phyloP scores from a whole-genome alignment of 2,329 filamentous ascomycete genomes.

The Ophiostoma populinum region DNA sequence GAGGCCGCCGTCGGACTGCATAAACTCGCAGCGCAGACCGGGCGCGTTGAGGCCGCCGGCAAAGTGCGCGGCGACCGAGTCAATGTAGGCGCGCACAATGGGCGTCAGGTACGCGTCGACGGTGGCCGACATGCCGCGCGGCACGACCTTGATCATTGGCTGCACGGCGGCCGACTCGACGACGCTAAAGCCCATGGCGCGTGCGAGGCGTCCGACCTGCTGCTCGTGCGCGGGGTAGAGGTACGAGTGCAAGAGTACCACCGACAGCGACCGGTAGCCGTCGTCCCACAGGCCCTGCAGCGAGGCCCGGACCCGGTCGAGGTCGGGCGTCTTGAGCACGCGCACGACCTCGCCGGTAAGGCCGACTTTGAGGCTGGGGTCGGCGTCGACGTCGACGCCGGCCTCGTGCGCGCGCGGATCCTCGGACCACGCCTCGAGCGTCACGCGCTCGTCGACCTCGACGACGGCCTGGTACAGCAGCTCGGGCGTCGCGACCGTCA shows the following conservation, averaged over 20 bases:
- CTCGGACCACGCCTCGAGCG: slow-evolving; percentile 52
- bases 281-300: slow-evolving; percentile 42
- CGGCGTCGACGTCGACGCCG: slow-evolving; percentile 7
- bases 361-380: slow-evolving; percentile 19
- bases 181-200: slow-evolving; percentile 6
- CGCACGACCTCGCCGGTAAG: slow-evolving; percentile 33
- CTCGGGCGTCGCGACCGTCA: slow-evolving; percentile 72
- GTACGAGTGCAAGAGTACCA: slow-evolving; percentile 17
- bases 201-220: slow-evolving; percentile 7
- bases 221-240: slow-evolving; percentile 11
- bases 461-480: slow-evolving; percentile 70
- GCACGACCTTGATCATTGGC: slow-evolving; percentile 47
- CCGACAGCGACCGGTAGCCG: slow-evolving; percentile 29
- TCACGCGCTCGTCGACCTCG: slow-evolving; percentile 79
- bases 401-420: slow-evolving; percentile 1
- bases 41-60: slow-evolving; percentile 38
- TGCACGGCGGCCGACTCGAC: slow-evolving; percentile 6
- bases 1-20: slow-evolving; percentile 43
- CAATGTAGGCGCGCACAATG: slow-evolving; percentile 52
- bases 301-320: slow-evolving; percentile 33
- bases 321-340: slow-evolving; percentile 35
- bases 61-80: slow-evolving; percentile 48
- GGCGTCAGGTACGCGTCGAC: slow-evolving; percentile 63
- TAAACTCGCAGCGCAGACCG: slow-evolving; percentile 49
- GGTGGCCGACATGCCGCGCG: slow-evolving; percentile 50